Evolutionary conservation across 2,329 filamentous ascomycete species (phyloP), one percentile per base, ranked within the genome.

Genomic region (Curvularia eragrostidis): DNA sequence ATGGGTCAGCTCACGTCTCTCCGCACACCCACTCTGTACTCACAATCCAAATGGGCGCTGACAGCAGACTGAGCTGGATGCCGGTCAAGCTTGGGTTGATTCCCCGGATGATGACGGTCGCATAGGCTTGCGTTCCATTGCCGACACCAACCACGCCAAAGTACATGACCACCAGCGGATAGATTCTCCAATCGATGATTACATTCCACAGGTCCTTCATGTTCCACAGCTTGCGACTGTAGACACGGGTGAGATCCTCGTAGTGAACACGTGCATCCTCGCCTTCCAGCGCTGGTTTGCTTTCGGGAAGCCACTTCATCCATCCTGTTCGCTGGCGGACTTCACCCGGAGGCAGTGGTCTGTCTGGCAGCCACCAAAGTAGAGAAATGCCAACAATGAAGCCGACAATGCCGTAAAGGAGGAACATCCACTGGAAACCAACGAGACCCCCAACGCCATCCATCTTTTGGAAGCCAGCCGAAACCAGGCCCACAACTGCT

Each of bases 81-180:
- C 87, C 87, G 2, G 85, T 91, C 57, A 96, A 87, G 0, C 79
- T 79, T 0, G 91, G 86, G 71, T 93, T 87, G 70, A 95, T 95
- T 9, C 87, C 86, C 15, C 85, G 83, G 68, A 97, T 95, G 68
- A 97, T 96, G 64, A 96, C 87, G 2, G 89, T 94, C 30, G 90
- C 91, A 72, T 97, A 97, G 46, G 91, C 86, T 78, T 96, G 92
- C 0, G 91, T 93, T 43, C 92, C 93, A 61, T 96, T 96, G 8
- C 93, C 93, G 3, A 96, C 93, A 21, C 93, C 93, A 1, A 97
- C 93, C 3, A 97, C 93, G 19, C 93, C 93, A 78, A 97, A 96
- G 78, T 97, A 97, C 93, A 97, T 97, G 52, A 96, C 72, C 1
- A 89, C 84, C 64, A 97, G 78, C 1, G 93, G 93, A 90, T 91